phyloP scores from a whole-genome alignment of 352 stramenopile genomes.

The Phytophthora podocarpi region DNA sequence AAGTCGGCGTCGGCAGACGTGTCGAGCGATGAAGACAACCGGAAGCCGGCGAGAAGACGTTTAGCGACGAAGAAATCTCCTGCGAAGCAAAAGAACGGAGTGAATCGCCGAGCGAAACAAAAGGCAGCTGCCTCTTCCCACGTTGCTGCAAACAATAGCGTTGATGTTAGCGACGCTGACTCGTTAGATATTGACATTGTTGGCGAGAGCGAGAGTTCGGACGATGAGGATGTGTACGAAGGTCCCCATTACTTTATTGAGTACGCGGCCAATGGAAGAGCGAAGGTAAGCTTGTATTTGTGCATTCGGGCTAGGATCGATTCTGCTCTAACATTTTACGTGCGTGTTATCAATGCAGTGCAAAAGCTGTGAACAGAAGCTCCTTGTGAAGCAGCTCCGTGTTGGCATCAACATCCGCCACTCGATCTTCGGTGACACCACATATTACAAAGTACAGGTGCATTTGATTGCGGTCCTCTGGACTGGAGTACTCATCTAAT shows the following conservation, averaged over 20 bases:
- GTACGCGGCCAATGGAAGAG: conserved; percentile 61
- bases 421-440: conserved; percentile 82
- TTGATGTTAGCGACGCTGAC: conserved; percentile 32
- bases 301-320: not conserved
- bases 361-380: conserved; percentile 77
- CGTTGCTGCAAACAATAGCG: not conserved
- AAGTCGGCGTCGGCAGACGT: too few species aligned
- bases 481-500: not conserved
- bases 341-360: conserved; percentile 45
- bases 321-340: not conserved
- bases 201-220: conserved; percentile 29
- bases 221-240: conserved; percentile 45
- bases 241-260: conserved; percentile 72
- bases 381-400: conserved; percentile 47
- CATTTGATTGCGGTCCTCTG: not conserved
- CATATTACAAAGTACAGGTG: conserved; percentile 78
- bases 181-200: conserved; percentile 47
- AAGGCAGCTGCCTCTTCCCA: not conserved
- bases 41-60: not conserved
- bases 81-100: conserved; percentile 15
- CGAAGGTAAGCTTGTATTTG: conserved; percentile 44
- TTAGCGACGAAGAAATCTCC: conserved; percentile 15
- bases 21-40: conserved; percentile 8
- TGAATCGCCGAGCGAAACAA: conserved; percentile 5
- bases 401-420: conserved; percentile 68